Evolutionary conservation across 2,329 filamentous ascomycete species (phyloP).

Genomic region (Westerdykella sp.): DNA sequence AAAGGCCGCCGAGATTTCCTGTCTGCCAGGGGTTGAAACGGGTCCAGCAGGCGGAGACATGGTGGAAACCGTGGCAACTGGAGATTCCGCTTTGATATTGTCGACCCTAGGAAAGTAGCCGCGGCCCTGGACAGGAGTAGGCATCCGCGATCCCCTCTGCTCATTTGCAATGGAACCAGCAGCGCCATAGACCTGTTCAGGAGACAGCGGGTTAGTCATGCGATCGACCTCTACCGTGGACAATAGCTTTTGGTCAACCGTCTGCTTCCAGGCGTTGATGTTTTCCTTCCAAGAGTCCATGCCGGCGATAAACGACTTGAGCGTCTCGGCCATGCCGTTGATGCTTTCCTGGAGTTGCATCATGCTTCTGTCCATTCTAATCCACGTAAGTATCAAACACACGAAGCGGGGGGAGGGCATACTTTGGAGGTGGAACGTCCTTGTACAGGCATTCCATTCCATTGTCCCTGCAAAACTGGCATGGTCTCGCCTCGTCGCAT

Average conservation of each 20-base stretch:
- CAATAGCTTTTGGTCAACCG: constrained; percentile 9
- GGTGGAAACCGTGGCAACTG: constrained; percentile 19
- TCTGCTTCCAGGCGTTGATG: constrained; percentile 19
- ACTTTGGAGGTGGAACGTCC: constrained; percentile 89
- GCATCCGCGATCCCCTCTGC: constrained; percentile 20
- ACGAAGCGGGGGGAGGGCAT: constrained; percentile 32
- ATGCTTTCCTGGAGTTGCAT: constrained; percentile 45
- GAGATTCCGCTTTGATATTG: constrained; percentile 33
- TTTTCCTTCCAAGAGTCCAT: constrained; percentile 31
- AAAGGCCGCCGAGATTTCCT: constrained; percentile 18
- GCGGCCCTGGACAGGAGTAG: constrained; percentile 25
- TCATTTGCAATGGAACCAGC: constrained; percentile 17
- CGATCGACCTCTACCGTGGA: constrained; percentile 4
- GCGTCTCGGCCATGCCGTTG: constrained; percentile 31
- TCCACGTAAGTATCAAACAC: constrained; percentile 14
- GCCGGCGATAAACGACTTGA: constrained; percentile 25
- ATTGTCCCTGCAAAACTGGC: constrained; percentile 72
- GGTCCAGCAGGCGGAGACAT: constrained; percentile 22
- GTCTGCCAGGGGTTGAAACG: constrained; percentile 27
- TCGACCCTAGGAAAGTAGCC: constrained; percentile 21
- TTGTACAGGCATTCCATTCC: constrained; percentile 79
- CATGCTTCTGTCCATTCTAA: constrained; percentile 45
- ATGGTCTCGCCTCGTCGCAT: constrained; percentile 37
- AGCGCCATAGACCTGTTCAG: constrained; percentile 20
- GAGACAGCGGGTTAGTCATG: constrained; percentile 23